Evolutionary conservation across 78 protist genomes (phyloP).

Genomic region (Dictyostelium capitatum): DNA sequence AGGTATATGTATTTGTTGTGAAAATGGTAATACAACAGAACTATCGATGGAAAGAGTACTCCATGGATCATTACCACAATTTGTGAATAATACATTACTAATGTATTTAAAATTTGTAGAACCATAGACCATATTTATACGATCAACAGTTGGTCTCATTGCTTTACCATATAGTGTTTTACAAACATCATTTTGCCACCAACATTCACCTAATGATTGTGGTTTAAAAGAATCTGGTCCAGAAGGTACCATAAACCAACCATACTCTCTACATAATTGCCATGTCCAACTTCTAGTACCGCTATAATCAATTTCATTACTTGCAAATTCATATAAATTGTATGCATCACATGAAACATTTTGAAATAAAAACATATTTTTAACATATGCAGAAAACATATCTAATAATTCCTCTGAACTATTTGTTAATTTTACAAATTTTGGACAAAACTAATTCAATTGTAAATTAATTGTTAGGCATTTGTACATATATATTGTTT

Average conservation of each 20-base stretch:
- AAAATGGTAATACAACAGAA: constrained; percentile 4
- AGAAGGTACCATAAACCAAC: constrained; percentile 57
- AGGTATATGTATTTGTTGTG: constrained; percentile 28
- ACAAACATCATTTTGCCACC: constrained; percentile 78
- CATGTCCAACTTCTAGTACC: constrained; percentile 73
- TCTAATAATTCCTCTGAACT: constrained; percentile 8
- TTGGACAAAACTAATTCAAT: constrained; percentile 52
- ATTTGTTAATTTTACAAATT: constrained; percentile 18
- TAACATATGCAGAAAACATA: constrained; percentile 28
- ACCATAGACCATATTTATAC: constrained; percentile 33
- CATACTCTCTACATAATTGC: constrained; percentile 74
- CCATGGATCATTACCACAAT: constrained; percentile 66
- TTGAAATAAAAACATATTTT: constrained; percentile 60
- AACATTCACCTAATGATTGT: constrained; percentile 18
- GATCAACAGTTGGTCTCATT: constrained; percentile 62
- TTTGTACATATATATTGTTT: too few species aligned
- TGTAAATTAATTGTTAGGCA: not conserved
- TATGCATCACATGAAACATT: constrained; percentile 48
- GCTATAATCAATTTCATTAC: constrained; percentile 22
- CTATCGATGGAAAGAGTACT: constrained; percentile 30
- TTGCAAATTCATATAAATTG: constrained; percentile 49
- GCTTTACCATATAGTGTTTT: constrained; percentile 37
- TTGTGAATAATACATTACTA: constrained; percentile 36
- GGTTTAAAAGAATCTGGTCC: constrained; percentile 43
- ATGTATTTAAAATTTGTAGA: constrained; percentile 25